A percentile compares a stretch with the other conserved stretches of the same genome.
Evolutionary conservation across 192 early-diverging fungal genomes (phyloP).

Genomic region (Coemansia sp.): DNA sequence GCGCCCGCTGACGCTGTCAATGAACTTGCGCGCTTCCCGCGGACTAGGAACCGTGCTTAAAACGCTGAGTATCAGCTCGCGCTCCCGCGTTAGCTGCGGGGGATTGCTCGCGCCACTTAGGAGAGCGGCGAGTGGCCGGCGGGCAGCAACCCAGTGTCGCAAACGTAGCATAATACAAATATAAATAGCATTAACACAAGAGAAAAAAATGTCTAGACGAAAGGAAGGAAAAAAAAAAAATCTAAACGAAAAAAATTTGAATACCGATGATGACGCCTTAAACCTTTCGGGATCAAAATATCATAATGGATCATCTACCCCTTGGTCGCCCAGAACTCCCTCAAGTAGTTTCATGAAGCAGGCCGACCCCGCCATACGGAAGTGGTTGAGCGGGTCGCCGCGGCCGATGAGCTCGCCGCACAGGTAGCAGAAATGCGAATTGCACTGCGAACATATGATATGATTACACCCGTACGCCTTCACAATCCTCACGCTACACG

Average conservation of each 20-base stretch:
- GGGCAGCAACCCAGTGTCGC: background rate
- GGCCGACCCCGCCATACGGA: background rate
- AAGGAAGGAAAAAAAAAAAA: background rate
- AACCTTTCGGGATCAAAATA: background rate
- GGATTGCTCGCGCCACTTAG: background rate
- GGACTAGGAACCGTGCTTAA: conserved; percentile 51
- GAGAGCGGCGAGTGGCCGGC: background rate
- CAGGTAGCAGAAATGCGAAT: conserved; percentile 31
- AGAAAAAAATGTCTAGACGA: background rate
- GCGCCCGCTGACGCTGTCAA: conserved; percentile 40
- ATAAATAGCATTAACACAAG: background rate
- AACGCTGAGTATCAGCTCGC: conserved; percentile 52
- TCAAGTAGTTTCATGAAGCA: conserved; percentile 26
- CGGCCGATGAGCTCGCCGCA: conserved; percentile 8
- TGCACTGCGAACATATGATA: conserved; percentile 20
- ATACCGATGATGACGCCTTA: background rate
- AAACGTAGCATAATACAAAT: background rate
- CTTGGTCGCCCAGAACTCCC: conserved; percentile 9
- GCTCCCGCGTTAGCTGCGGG: conserved; percentile 13
- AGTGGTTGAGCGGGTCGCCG: conserved; percentile 11
- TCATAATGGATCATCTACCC: background rate
- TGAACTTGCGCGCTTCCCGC: conserved; percentile 51
- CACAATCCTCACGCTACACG: conserved; percentile 8
- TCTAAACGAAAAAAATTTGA: background rate
- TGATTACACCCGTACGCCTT: conserved; percentile 38